A percentile compares a stretch with the other conserved stretches of the same genome.
Evolutionary conservation across 2,329 filamentous ascomycete species (phyloP).

Genomic region (Arthrobotrys sinensis): DNA sequence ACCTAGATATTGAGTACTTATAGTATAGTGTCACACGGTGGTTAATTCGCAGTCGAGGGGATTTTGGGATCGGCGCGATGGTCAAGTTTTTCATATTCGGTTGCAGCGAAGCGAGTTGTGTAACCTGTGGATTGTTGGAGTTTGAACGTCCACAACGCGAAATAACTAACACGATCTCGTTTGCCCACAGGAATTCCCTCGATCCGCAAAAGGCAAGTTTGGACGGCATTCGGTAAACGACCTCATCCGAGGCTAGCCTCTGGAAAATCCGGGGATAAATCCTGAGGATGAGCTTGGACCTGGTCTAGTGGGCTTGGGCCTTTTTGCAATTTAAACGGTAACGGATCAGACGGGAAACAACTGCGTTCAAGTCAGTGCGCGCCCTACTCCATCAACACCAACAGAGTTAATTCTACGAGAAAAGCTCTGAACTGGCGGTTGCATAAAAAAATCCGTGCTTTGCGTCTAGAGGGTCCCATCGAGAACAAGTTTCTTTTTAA

Average conservation of each 20-base stretch:
- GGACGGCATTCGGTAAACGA: background rate
- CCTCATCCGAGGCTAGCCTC: conserved; percentile 32
- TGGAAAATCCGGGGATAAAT: conserved; percentile 31
- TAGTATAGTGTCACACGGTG: no score
- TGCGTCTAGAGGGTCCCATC: conserved; percentile 1
- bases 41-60: no score
- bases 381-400: background rate
- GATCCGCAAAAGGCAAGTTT: conserved; percentile 30
- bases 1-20: no score
- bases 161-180: background rate
- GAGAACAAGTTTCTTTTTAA: background rate
- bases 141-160: conserved; percentile 19
- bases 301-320: conserved; percentile 22
- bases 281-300: conserved; percentile 1
- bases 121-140: conserved; percentile 15
- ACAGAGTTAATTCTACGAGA: background rate
- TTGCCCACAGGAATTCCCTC: conserved; percentile 3
- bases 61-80: background rate
- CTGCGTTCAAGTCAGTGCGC: conserved; percentile 19
- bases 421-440: background rate
- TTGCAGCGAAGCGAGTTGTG: conserved; percentile 2
- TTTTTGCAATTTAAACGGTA: conserved; percentile 38
- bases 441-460: conserved; percentile 13
- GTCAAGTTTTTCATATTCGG: background rate
- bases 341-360: conserved; percentile 25